These are phyloP conservation scores for Pseudocercospora fuligena DNA, from an alignment of 2,329 filamentous ascomycete genomes.

Conservation along the genomic window DNA sequence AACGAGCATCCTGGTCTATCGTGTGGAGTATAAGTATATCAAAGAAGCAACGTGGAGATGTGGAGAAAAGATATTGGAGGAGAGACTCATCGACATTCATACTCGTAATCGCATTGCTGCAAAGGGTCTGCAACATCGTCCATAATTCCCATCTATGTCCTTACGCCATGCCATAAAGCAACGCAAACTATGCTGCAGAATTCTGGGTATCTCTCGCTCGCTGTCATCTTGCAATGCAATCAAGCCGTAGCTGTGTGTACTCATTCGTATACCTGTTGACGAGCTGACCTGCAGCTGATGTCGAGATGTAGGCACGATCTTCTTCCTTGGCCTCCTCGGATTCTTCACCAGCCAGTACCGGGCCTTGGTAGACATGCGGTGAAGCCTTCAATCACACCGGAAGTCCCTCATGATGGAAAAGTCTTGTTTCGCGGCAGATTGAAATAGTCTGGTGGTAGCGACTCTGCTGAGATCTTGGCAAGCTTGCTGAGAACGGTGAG, in stretches of 20 bases:
- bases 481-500: constrained; percentile 39
- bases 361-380: not conserved
- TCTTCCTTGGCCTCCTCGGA: not conserved
- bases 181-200: constrained; percentile 1
- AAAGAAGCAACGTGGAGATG: not conserved
- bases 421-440: constrained; percentile 32
- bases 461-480: constrained; percentile 38
- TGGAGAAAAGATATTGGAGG: not conserved
- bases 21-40: too few relatives aligned
- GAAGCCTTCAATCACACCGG: not conserved
- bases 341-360: not conserved
- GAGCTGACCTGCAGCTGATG: constrained; percentile 8
- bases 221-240: constrained; percentile 17
- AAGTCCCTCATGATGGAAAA: constrained; percentile 22
- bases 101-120: constrained; percentile 3
- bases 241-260: constrained; percentile 11
- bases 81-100: not conserved
- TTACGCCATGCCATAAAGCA: not conserved
- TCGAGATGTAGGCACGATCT: not conserved
- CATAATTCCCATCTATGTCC: not conserved
- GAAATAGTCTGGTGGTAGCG: constrained; percentile 35
- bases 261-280: not conserved
- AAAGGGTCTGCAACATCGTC: not conserved
- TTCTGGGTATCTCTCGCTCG: constrained; percentile 13
- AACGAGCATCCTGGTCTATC: not conserved